phyloP scores from a whole-genome alignment of 2,329 filamentous ascomycete species.

The Fusarium sp. region DNA sequence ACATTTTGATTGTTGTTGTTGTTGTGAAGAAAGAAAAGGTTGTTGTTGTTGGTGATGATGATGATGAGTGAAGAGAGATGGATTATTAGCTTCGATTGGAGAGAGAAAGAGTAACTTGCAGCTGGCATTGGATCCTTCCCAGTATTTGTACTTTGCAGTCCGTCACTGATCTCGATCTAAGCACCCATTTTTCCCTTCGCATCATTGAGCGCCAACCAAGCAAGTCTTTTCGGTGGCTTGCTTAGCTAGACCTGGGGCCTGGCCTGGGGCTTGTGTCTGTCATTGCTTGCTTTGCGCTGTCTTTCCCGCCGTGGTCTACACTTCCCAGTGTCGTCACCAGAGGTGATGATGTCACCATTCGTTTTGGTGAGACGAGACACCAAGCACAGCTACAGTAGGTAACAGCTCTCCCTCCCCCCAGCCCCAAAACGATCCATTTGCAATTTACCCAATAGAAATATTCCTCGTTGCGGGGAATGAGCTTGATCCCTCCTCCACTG shows the following conservation, averaged over 20 bases:
- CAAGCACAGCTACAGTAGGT: background rate
- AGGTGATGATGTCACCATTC: conserved; percentile 58
- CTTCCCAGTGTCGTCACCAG: conserved; percentile 52
- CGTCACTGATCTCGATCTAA: conserved; percentile 43
- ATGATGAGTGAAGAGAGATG: background rate
- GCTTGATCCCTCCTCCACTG: conserved; percentile 7
- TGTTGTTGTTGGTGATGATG: background rate
- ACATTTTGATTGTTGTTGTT: conserved; percentile 59
- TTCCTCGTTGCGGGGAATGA: conserved; percentile 14
- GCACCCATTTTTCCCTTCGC: conserved; percentile 30
- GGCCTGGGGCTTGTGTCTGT: background rate
- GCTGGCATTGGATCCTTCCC: conserved; percentile 17
- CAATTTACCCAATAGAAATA: background rate
- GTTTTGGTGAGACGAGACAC: conserved; percentile 34
- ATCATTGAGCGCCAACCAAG: conserved; percentile 34
- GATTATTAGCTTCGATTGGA: conserved; percentile 34
- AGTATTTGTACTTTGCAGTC: conserved; percentile 47
- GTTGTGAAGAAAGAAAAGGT: background rate
- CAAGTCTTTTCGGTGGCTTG: conserved; percentile 31
- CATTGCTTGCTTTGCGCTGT: conserved; percentile 6
- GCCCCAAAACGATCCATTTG: background rate
- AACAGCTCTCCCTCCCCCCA: background rate
- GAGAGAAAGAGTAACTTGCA: conserved; percentile 6
- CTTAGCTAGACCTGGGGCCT: conserved; percentile 17
- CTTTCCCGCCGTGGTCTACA: conserved; percentile 31